A percentile compares a stretch with the other conserved stretches of the same genome.
Evolutionary conservation across 257 asterid genomes (phyloP).

Genomic region (Fraxinus excelsior): DNA sequence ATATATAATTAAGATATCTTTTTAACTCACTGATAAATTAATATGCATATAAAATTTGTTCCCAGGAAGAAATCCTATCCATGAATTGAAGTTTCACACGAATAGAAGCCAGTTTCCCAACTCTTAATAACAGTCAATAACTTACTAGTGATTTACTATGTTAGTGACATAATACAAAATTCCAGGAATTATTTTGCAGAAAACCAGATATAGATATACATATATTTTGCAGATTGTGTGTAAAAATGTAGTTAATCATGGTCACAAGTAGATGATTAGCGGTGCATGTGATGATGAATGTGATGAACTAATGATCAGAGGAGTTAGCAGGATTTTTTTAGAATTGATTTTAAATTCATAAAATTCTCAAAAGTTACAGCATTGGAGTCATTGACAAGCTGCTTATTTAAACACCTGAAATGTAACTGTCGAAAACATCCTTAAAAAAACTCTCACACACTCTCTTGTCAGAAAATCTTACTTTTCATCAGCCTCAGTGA

Average conservation of each 20-base stretch:
- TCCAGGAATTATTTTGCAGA: background rate
- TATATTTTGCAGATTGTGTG: background rate
- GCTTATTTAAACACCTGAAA: background rate
- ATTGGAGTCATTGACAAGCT: conserved; percentile 6
- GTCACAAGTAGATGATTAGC: background rate
- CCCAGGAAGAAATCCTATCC: too few relatives aligned
- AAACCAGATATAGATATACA: background rate
- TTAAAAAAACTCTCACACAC: background rate
- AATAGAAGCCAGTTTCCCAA: background rate
- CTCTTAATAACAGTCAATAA: too few relatives aligned
- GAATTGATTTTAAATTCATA: background rate
- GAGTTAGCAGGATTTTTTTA: background rate
- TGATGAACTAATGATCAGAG: background rate
- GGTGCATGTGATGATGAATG: conserved; percentile 7
- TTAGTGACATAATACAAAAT: too few relatives aligned
- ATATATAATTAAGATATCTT: background rate
- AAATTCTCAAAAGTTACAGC: background rate
- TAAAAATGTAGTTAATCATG: background rate
- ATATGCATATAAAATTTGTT: too few relatives aligned
- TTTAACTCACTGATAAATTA: too few relatives aligned
- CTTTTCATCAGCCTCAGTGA: background rate
- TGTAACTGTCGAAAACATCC: background rate
- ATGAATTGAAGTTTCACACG: background rate
- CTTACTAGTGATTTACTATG: background rate
- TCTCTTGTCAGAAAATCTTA: background rate